phyloP scores from a whole-genome alignment of 225 moss, liverwort and hornwort genomes.

The Lunularia cruciata region DNA sequence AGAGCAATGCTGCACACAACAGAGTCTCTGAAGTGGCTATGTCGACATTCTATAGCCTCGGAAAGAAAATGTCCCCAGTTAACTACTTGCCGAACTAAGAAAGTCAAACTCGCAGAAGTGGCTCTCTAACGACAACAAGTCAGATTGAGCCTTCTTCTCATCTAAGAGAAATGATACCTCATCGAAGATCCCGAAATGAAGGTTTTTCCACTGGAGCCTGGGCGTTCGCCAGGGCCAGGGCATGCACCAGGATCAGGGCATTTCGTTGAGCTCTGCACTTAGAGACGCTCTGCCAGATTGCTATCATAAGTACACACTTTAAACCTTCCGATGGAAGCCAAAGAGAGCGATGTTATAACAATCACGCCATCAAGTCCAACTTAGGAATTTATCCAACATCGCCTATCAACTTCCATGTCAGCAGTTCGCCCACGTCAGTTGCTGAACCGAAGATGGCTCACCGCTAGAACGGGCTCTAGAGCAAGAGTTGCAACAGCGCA shows the following conservation, averaged over 20 bases:
- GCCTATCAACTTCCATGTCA: not conserved
- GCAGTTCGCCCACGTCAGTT: not conserved
- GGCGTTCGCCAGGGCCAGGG: not conserved
- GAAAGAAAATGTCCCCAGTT: too few species aligned
- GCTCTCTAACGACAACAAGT: too few species aligned
- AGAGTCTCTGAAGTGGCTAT: too few species aligned
- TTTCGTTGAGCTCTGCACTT: not conserved
- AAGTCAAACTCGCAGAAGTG: too few species aligned
- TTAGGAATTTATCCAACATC: not conserved
- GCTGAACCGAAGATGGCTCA: not conserved
- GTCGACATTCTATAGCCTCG: too few species aligned
- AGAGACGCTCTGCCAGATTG: not conserved
- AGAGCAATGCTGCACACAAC: too few species aligned
- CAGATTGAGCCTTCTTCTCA: slow-evolving; percentile 5
- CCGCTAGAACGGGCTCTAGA: not conserved
- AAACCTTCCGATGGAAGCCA: not conserved
- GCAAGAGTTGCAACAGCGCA: not conserved
- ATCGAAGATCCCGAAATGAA: slow-evolving; percentile 3
- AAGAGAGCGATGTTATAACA: not conserved
- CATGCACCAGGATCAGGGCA: not conserved
- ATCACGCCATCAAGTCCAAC: not conserved
- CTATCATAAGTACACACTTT: slow-evolving; percentile 5
- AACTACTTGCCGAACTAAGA: too few species aligned
- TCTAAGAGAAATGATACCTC: not conserved
- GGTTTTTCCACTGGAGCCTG: not conserved